Evolutionary conservation across 441 rosid genomes (phyloP).

Genomic region (Capsella rubella): DNA sequence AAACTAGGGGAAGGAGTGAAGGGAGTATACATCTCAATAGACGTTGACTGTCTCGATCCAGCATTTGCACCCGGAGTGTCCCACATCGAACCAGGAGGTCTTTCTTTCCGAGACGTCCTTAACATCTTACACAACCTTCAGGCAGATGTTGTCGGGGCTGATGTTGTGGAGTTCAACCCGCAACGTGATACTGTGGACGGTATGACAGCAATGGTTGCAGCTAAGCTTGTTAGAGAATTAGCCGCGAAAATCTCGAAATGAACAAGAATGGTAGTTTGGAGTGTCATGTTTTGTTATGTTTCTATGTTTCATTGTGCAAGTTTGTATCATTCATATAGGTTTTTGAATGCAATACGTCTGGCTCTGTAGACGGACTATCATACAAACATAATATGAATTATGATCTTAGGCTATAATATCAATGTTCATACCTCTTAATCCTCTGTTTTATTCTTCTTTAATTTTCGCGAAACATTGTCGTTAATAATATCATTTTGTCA

Average conservation of each 20-base stretch:
- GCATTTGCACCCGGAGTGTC: conserved; percentile 99
- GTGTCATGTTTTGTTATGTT: conserved; percentile 8
- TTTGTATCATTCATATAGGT: background rate
- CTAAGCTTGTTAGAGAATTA: conserved; percentile 94
- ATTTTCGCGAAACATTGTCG: background rate
- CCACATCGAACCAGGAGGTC: conserved; percentile 98
- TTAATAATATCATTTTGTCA: background rate
- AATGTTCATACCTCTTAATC: background rate
- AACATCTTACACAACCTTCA: conserved; percentile 89
- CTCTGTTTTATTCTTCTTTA: background rate
- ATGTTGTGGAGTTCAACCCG: conserved; percentile 97
- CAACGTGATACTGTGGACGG: conserved; percentile 99
- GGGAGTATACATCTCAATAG: conserved; percentile 90
- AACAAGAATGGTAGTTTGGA: conserved; percentile 13
- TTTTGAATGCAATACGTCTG: conserved; percentile 16
- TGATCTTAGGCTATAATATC: background rate
- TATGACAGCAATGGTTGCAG: conserved; percentile 99
- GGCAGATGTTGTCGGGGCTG: conserved; percentile 90
- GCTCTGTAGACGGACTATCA: background rate
- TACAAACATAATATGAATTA: background rate
- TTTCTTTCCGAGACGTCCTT: conserved; percentile 90
- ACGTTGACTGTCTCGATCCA: conserved; percentile 97
- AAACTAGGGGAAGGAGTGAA: conserved; percentile 96
- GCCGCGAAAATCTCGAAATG: conserved; percentile 90
- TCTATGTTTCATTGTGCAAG: background rate